Percentiles rank a stretch among this genome's conserved stretches.
Evolutionary conservation across 2,329 filamentous ascomycete species (phyloP).

Genomic region (Malbranchea cinnamomea): DNA sequence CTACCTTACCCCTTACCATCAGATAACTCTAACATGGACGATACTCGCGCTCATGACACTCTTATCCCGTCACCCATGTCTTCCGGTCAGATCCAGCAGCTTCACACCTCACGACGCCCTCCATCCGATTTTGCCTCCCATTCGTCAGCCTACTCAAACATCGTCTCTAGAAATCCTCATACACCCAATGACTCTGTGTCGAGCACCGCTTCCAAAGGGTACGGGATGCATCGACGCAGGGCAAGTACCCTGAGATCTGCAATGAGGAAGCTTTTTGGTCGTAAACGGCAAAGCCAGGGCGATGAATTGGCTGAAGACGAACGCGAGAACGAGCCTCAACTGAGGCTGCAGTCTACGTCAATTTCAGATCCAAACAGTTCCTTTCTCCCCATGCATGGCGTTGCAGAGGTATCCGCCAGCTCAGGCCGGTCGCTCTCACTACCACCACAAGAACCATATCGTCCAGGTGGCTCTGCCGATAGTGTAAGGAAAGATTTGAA

Average conservation of each 20-base stretch:
- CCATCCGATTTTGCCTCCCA: conserved; percentile 7
- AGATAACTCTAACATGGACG: conserved; percentile 8
- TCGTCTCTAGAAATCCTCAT: conserved; percentile 11
- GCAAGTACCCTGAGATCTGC: conserved; percentile 28
- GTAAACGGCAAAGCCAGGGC: conserved; percentile 23
- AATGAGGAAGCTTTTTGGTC: conserved; percentile 31
- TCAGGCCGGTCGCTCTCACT: no score
- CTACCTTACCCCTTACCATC: conserved; percentile 12
- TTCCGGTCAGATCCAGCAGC: conserved; percentile 5
- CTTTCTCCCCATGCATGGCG: no score
- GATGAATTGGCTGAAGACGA: no score
- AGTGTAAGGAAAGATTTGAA: no score
- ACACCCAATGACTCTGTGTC: conserved; percentile 14
- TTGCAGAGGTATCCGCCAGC: no score
- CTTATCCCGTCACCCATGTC: conserved; percentile 6
- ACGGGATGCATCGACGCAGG: conserved; percentile 22
- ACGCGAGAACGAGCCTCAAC: no score
- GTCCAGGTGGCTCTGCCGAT: no score
- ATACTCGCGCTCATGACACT: conserved; percentile 6
- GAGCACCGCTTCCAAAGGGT: conserved; percentile 12
- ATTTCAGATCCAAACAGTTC: no score
- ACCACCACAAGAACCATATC: no score
- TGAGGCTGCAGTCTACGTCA: no score
- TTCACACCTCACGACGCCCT: conserved; percentile 3
- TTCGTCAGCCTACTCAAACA: conserved; percentile 9